Evolutionary conservation across 2,329 filamentous ascomycete species (phyloP).

Genomic region (Fusarium nisikadoi): DNA sequence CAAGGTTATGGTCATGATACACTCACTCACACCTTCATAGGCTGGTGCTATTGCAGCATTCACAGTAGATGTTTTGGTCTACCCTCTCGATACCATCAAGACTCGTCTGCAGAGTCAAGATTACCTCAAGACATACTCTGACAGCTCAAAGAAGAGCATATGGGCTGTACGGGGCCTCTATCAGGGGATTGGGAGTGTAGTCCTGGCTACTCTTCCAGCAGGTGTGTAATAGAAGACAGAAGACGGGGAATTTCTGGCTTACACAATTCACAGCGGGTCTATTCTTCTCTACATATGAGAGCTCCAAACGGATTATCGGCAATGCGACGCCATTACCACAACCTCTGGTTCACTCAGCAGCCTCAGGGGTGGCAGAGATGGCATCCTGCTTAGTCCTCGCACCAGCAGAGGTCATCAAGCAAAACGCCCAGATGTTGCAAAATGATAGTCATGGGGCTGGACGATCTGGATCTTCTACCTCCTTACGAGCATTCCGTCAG

Average conservation of each 20-base stretch:
- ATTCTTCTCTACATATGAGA: conserved; percentile 93
- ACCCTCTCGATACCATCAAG: conserved; percentile 90
- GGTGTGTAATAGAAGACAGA: conserved; percentile 58
- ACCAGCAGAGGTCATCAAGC: conserved; percentile 90
- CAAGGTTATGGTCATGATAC: background rate
- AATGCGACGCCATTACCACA: conserved; percentile 67
- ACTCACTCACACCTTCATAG: conserved; percentile 55
- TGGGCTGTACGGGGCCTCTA: conserved; percentile 78
- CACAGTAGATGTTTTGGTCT: conserved; percentile 85
- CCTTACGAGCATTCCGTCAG: conserved; percentile 61
- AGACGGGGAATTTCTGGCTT: background rate
- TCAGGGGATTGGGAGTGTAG: conserved; percentile 86
- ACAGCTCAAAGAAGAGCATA: conserved; percentile 63
- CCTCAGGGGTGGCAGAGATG: conserved; percentile 82
- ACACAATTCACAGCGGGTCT: conserved; percentile 69
- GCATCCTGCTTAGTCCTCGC: conserved; percentile 88
- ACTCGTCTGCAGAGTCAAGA: conserved; percentile 84
- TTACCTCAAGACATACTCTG: conserved; percentile 74
- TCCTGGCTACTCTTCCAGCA: conserved; percentile 88
- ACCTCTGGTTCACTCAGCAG: conserved; percentile 76
- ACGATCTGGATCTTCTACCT: conserved; percentile 50
- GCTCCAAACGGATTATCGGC: conserved; percentile 72
- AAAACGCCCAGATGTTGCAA: conserved; percentile 87
- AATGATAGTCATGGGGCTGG: conserved; percentile 30
- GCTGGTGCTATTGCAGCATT: conserved; percentile 88